Conservation (phyloP, 768 basidiomycete species). For the Auricularia cornea region DNA sequence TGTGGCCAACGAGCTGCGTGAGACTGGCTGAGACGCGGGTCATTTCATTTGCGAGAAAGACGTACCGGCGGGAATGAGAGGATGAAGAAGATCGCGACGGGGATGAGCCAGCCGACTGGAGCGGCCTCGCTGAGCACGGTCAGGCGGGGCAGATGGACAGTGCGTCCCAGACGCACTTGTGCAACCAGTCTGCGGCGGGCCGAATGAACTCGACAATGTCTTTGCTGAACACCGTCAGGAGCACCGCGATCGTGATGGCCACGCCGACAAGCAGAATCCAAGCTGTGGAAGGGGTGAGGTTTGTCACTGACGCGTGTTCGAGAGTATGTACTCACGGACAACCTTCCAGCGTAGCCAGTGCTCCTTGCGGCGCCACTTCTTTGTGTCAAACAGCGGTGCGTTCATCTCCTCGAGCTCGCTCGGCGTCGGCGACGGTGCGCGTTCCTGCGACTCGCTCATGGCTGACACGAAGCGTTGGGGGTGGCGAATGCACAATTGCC, state of each 20-base stretch:
- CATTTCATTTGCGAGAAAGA: slow-evolving; percentile 4
- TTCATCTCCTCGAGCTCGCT: slow-evolving; percentile 12
- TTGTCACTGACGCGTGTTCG: neutral
- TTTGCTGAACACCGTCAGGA: neutral
- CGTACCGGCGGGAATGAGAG: slow-evolving; percentile 72
- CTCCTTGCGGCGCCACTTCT: neutral
- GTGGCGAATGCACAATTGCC: too few relatives aligned
- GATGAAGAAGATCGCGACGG: slow-evolving; percentile 36
- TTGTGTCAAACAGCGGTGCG: neutral
- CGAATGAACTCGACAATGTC: neutral
- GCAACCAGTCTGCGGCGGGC: neutral
- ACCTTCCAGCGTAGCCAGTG: neutral
- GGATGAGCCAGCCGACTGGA: slow-evolving; percentile 35
- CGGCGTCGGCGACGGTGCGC: slow-evolving; percentile 15
- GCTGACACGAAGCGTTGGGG: too few relatives aligned
- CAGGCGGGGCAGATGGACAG: neutral
- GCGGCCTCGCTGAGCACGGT: neutral
- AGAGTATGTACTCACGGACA: neutral
- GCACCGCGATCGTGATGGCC: neutral
- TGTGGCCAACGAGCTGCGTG: slow-evolving; percentile 76
- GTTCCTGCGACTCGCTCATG: too few relatives aligned
- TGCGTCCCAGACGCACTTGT: neutral
- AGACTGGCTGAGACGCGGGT: neutral
- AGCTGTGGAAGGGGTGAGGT: neutral
- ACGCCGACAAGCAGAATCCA: neutral